Evolutionary conservation across 441 rosid genomes (phyloP), one percentile per base, ranked within the genome.

Genomic region (Macaranga tanarius): DNA sequence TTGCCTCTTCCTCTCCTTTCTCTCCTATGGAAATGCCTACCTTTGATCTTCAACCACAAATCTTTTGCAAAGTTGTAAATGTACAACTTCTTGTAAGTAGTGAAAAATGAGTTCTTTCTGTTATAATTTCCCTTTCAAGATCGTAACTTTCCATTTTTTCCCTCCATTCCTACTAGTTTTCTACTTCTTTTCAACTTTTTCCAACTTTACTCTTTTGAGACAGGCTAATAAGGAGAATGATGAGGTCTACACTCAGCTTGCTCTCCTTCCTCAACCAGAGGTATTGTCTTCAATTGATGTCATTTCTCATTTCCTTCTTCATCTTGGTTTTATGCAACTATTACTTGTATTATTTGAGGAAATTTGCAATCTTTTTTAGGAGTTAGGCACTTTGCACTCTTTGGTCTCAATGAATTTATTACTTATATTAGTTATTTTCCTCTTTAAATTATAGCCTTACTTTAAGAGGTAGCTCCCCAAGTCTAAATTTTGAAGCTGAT

Each of bases 191-290:
- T 57, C 67, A 67, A 23, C 38, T 38, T 74, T 34, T 38, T 67
- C 57, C 48, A 44, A 67, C 55, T 72, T 26, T 54, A 8, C 12
- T 66, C 54, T 69, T 52, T 67, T 69, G 47, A 67, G 67, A 60
- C 77, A 94, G 99, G 97, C 97, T 67, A 90, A 94, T 71, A 90
- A 86, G 84, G 99, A 88, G 85, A 90, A 88, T 79, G 99, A 94
- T 83, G 99, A 94, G 83, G 99, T 94, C 72, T 94, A 88, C 69
- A 87, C 97, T 57, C 93, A 89, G 79, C 84, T 94, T 69, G 68
- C 86, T 74, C 81, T 94, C 79, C 95, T 88, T 80, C 97, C 97
- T 83, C 87, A 82, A 44, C 92, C 88, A n/a, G 92, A 90, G 95
- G 97, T 94, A 89, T 55, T 70, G 61, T 72, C 60, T 55, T 52